Conservation (phyloP, 1,284 basidiomycete species). For the Puccinia hordei region DNA sequence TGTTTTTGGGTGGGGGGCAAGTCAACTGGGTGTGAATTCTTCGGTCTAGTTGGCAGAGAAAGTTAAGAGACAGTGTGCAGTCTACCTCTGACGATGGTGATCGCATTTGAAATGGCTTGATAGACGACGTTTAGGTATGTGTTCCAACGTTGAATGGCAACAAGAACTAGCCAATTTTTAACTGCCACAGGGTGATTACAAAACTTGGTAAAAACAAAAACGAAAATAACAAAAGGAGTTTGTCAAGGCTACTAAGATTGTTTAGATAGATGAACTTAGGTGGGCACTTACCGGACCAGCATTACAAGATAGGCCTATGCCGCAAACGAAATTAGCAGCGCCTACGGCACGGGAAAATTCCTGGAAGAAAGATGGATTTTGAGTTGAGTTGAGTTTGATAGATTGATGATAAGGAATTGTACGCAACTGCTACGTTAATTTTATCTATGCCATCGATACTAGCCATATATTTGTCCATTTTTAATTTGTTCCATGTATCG, state of each 20-base stretch:
- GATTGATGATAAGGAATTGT: neutral
- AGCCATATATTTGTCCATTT: conserved; percentile 15
- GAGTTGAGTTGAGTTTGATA: neutral
- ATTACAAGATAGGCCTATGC: conserved; percentile 23
- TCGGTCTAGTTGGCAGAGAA: neutral
- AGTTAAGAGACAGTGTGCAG: neutral
- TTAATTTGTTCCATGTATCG: conserved; percentile 3
- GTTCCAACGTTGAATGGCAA: conserved; percentile 32
- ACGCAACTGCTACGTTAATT: conserved; percentile 6
- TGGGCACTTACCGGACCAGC: conserved; percentile 10
- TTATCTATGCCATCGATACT: neutral
- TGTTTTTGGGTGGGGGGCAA: neutral
- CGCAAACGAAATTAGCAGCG: conserved; percentile 30
- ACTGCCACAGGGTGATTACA: conserved; percentile 27
- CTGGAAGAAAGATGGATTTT: neutral
- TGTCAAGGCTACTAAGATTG: neutral
- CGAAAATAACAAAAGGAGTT: no score
- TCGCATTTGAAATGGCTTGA: neutral
- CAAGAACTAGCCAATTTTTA: conserved; percentile 16
- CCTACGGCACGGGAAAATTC: neutral
- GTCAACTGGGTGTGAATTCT: neutral
- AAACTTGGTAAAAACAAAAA: neutral
- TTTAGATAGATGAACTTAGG: neutral
- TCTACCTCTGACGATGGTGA: conserved; percentile 17
- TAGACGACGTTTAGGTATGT: conserved; percentile 15